Evolutionary conservation across 257 asterid genomes (phyloP), one percentile per base, ranked within the genome.

Genomic region (Solanum paucissectum): DNA sequence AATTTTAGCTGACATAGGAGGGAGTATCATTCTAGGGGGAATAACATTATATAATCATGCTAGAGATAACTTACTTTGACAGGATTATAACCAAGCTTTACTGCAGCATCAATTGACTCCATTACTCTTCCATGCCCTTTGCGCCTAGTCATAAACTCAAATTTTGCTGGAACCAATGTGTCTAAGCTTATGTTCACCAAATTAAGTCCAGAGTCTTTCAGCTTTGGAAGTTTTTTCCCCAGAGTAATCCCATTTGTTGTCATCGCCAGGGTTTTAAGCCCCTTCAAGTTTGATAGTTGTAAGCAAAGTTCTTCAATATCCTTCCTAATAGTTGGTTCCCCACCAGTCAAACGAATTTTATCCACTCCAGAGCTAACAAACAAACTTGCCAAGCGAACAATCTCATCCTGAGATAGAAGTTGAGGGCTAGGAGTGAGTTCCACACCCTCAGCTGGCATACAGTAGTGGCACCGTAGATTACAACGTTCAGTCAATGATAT

Each of bases 391-490:
- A 97, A 73, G 62, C 92, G 99, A 86, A 97, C 88, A 89, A 97
- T 94, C 90, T 97, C 99, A 72, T 88, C 90, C 83, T 74, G 92
- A 18, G 98, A 88, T 85, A 95, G 93, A 89, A 97, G 94, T 42
- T 92, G 93, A 85, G 95, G 90, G 52, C 89, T 94, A 23, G 96
- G 93, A 73, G 98, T 92, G 86, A 97, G 98, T 88, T 94, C 98
- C 40, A 93, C 94, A 58, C 99, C 99, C 89, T 97, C 99, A 75
- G 96, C 96, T 83, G 99, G 99, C 99, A 97, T 97, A 89, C 99
- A 97, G 88, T 96, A 97, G 76, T 94, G 98, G 92, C 99, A 97
- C 87, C 98, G 92, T 90, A 97, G 91, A 88, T 97, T 97, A 93
- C 99, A 97, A 18, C 99, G 98, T 86, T 97, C 99, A 0, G 98